Percentiles rank a stretch among this genome's conserved stretches.
Evolutionary conservation across 805 yeast genomes (phyloP).

Genomic region (Ogataea paradorogensis): DNA sequence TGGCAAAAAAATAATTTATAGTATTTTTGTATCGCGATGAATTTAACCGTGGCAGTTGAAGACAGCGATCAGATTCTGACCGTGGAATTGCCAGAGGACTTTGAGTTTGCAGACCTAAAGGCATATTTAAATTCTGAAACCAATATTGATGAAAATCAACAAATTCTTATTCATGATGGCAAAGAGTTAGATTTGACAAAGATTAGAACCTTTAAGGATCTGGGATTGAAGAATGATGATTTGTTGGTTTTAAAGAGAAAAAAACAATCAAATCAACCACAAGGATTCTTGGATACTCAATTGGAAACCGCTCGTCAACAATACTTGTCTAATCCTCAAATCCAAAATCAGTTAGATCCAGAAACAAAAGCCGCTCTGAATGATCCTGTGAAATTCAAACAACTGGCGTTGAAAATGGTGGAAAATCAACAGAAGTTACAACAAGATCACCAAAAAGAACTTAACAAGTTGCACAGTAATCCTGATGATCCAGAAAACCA

Average conservation of each 20-base stretch:
- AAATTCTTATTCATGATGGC: constrained; percentile 49
- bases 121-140: constrained; percentile 76
- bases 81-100: constrained; percentile 64
- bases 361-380: constrained; percentile 16
- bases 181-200: constrained; percentile 34
- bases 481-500: constrained; percentile 74
- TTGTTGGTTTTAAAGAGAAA: constrained; percentile 43
- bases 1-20: constrained; percentile 7
- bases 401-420: constrained; percentile 34
- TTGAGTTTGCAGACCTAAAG: constrained; percentile 63
- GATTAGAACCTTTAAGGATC: constrained; percentile 40
- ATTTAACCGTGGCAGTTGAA: constrained; percentile 49
- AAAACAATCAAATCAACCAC: constrained; percentile 19
- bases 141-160: constrained; percentile 43
- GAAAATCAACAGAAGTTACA: constrained; percentile 22
- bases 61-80: constrained; percentile 46
- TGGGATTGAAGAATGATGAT: constrained; percentile 57
- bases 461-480: constrained; percentile 51
- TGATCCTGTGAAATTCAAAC: constrained; percentile 28
- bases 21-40: constrained; percentile 35
- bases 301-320: constrained; percentile 51
- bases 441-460: constrained; percentile 34
- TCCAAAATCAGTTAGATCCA: constrained; percentile 28
- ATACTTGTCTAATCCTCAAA: constrained; percentile 40
- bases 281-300: constrained; percentile 28